Conservation (phyloP, 2,329 filamentous ascomycete genomes). For the Colletotrichum theobromicola region DNA sequence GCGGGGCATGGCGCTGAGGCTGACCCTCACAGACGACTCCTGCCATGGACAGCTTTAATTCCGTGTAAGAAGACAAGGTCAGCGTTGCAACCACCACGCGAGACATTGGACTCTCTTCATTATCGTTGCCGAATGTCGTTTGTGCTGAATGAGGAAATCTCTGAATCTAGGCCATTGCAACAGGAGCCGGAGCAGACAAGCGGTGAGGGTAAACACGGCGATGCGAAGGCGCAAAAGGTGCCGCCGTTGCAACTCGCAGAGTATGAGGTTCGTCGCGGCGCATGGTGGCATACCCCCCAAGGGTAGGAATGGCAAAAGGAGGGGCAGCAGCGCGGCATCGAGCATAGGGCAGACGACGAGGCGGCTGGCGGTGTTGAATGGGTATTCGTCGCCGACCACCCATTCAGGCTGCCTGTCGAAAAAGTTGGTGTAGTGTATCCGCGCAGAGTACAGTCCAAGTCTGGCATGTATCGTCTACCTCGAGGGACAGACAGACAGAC, state of each 20-base stretch:
- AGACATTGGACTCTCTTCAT: conserved; percentile 15
- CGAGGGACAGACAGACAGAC: too few species aligned
- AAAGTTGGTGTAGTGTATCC: neutral
- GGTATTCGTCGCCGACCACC: neutral
- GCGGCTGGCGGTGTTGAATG: conserved; percentile 6
- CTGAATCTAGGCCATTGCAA: neutral
- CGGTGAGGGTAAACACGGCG: conserved; percentile 1
- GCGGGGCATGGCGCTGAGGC: conserved; percentile 13
- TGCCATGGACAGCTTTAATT: neutral
- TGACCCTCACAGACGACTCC: conserved; percentile 8
- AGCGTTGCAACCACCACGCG: conserved; percentile 20
- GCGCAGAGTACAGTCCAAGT: neutral
- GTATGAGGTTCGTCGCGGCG: conserved; percentile 4
- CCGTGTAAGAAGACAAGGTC: neutral
- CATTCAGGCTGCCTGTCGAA: neutral
- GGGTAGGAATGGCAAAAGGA: neutral
- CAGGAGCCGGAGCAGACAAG: neutral
- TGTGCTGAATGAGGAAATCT: neutral
- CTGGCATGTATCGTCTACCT: conserved; percentile 13
- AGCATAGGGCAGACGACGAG: neutral
- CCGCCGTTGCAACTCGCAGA: neutral
- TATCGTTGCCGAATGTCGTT: neutral
- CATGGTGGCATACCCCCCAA: neutral
- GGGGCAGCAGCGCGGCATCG: conserved; percentile 28
- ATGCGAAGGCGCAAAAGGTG: neutral